These are phyloP conservation scores for Debaryomyces subglobosus DNA, from an alignment of 1,139 yeast species.

Conservation along the genomic window DNA sequence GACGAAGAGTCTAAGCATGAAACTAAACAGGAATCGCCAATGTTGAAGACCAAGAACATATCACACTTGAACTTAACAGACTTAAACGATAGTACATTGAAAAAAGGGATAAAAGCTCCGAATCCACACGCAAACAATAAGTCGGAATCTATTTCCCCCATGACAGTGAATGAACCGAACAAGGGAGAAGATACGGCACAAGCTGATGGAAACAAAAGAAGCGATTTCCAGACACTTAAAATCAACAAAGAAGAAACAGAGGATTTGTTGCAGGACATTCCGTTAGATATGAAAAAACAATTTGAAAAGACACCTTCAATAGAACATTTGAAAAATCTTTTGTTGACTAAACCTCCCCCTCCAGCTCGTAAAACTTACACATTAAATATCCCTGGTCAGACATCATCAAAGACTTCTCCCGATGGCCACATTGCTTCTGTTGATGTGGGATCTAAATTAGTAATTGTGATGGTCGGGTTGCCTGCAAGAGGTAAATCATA, in stretches of 20 bases:
- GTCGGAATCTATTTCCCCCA: conserved; percentile 17
- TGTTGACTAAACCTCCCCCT: conserved; percentile 42
- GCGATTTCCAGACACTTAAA: conserved; percentile 15
- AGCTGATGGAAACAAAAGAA: conserved; percentile 4
- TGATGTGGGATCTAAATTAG: conserved; percentile 79
- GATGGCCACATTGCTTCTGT: conserved; percentile 77
- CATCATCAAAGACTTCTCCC: conserved; percentile 79
- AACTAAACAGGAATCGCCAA: conserved; percentile 11
- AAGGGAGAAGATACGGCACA: not conserved
- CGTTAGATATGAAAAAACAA: conserved; percentile 36
- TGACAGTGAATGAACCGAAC: conserved; percentile 12
- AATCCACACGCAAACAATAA: conserved; percentile 2
- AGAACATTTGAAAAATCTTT: conserved; percentile 41
- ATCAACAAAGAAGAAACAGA: conserved; percentile 20
- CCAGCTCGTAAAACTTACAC: conserved; percentile 67
- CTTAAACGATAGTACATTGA: conserved; percentile 17
- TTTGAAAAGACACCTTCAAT: conserved; percentile 47
- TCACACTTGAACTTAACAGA: conserved; percentile 48
- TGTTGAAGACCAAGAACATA: conserved; percentile 38
- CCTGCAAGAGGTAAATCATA: conserved; percentile 95
- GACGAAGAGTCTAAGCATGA: conserved; percentile 14
- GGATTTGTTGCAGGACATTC: conserved; percentile 35
- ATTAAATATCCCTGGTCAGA: conserved; percentile 89
- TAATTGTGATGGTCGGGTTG: conserved; percentile 91
- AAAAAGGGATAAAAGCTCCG: conserved; percentile 9